Percentiles rank a stretch among this genome's conserved stretches.
These are phyloP conservation scores for Evernia prunastri DNA, from an alignment of 495 filamentous ascomycete genomes.

Conservation along the genomic window DNA sequence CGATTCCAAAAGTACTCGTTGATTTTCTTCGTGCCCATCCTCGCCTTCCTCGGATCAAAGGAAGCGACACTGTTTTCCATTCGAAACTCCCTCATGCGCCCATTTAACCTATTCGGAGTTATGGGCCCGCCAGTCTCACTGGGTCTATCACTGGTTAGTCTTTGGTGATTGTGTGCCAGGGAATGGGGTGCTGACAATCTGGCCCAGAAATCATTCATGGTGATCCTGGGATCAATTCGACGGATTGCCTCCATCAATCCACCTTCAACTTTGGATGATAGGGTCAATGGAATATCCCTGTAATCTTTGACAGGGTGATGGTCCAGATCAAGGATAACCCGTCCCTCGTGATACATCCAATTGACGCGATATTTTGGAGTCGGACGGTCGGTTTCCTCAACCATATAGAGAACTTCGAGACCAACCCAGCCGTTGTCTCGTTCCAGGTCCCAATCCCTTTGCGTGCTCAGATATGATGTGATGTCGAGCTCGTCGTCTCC, in stretches of 20 bases:
- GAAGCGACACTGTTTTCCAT: neutral
- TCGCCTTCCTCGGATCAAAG: too few species aligned
- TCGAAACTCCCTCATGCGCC: neutral
- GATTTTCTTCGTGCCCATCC: neutral
- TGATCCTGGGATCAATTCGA: neutral
- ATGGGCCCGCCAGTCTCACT: neutral
- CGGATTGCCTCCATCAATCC: neutral
- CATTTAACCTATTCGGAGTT: neutral
- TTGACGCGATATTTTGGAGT: neutral
- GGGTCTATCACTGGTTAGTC: neutral
- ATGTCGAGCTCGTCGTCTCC: neutral
- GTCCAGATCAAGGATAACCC: neutral
- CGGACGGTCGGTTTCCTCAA: neutral
- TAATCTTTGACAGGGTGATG: neutral
- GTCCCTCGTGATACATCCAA: neutral
- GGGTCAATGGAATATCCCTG: neutral
- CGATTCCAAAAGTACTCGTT: neutral
- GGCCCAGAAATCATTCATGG: neutral
- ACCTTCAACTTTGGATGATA: neutral
- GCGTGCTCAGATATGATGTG: neutral
- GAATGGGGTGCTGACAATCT: neutral
- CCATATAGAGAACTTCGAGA: neutral
- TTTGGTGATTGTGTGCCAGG: neutral
- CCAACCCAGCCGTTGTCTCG: neutral
- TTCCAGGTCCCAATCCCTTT: neutral